Evolutionary conservation across 2,329 filamentous ascomycete species (phyloP).

Genomic region (Phaeosphaeria sp.): DNA sequence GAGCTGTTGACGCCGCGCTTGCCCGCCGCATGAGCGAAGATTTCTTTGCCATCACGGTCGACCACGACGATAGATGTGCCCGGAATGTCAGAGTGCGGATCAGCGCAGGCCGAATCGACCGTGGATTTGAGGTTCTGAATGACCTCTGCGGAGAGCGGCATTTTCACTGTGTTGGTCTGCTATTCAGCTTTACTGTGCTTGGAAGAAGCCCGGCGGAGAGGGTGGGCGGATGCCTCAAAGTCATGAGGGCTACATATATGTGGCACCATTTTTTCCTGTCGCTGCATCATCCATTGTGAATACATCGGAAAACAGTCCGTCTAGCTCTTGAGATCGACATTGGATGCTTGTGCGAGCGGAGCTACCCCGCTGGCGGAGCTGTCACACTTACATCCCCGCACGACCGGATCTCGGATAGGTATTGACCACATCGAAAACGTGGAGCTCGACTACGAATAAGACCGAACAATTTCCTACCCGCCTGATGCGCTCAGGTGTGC

Average conservation of each 20-base stretch:
- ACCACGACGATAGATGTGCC: slow-evolving; percentile 53
- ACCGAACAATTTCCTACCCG: no score
- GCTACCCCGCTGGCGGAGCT: slow-evolving; percentile 1
- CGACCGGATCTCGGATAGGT: not conserved
- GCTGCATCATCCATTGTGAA: not conserved
- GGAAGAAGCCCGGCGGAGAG: not conserved
- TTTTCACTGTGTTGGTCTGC: slow-evolving; percentile 1
- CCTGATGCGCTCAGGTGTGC: no score
- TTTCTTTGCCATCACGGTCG: slow-evolving; percentile 50
- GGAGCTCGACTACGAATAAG: not conserved
- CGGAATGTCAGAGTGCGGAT: slow-evolving; percentile 40
- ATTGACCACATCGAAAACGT: not conserved
- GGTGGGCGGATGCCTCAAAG: not conserved
- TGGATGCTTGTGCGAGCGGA: not conserved
- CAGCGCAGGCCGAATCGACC: slow-evolving; percentile 25
- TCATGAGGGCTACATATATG: not conserved
- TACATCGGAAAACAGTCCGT: not conserved
- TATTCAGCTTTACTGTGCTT: not conserved
- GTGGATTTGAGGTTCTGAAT: slow-evolving; percentile 17
- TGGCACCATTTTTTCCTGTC: not conserved
- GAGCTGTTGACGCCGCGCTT: slow-evolving; percentile 45
- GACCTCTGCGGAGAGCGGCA: slow-evolving; percentile 17
- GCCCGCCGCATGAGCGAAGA: slow-evolving; percentile 51
- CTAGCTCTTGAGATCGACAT: not conserved
- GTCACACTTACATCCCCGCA: not conserved